These are phyloP conservation scores for Posidonia australis DNA, from an alignment of 106 monocot genomes.

Conservation along the genomic window DNA sequence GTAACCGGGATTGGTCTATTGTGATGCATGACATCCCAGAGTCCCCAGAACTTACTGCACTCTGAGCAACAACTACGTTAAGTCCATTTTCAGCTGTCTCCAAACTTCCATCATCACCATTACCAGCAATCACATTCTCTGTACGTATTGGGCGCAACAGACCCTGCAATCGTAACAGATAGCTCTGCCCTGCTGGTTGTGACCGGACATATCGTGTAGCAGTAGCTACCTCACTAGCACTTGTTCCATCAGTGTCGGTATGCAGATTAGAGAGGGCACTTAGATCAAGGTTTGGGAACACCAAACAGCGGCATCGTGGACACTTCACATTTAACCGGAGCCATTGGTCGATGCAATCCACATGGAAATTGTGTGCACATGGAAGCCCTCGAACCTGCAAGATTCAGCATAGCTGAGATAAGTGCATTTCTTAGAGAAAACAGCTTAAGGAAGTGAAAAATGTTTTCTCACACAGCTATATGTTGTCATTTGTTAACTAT, in stretches of 20 bases:
- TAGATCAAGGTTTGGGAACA: constrained; percentile 93
- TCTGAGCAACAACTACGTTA: constrained; percentile 1
- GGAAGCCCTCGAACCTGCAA: constrained; percentile 89
- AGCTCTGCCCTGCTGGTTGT: constrained; percentile 55
- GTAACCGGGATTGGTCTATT: not conserved
- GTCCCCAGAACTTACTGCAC: not conserved
- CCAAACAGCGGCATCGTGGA: constrained; percentile 90
- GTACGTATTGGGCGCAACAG: constrained; percentile 36
- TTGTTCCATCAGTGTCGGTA: constrained; percentile 30
- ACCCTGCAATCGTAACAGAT: constrained; percentile 54
- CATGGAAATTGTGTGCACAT: constrained; percentile 97
- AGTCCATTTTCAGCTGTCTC: constrained; percentile 14
- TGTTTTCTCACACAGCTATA: too few species aligned
- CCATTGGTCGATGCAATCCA: constrained; percentile 98
- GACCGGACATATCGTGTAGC: constrained; percentile 30
- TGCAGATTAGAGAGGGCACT: constrained; percentile 70
- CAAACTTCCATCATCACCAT: not conserved
- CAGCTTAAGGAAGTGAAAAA: too few species aligned
- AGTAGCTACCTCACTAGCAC: constrained; percentile 21
- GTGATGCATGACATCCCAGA: not conserved
- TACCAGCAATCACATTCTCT: constrained; percentile 8
- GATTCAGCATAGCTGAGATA: not conserved
- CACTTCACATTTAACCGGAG: constrained; percentile 92
- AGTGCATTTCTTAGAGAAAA: too few species aligned
- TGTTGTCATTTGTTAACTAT: too few species aligned